Percentiles rank a stretch among this genome's conserved stretches.
Evolutionary conservation across 2,329 filamentous ascomycete species (phyloP).

Genomic region (Claviceps humidiphila): DNA sequence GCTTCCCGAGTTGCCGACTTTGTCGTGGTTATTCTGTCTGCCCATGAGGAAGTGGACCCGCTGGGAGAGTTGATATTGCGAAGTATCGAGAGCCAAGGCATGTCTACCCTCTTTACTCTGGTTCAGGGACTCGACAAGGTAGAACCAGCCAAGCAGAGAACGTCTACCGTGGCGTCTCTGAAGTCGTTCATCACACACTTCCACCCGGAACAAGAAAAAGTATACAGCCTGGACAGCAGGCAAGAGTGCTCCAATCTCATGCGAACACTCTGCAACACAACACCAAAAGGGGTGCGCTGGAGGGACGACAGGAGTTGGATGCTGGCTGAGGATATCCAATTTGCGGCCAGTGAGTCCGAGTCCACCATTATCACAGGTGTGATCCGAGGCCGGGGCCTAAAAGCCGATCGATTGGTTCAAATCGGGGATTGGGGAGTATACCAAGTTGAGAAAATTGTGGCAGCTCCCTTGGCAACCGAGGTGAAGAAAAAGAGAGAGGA

Average conservation of each 20-base stretch:
- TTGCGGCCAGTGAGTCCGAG: conserved; percentile 46
- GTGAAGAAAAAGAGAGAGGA: conserved; percentile 52
- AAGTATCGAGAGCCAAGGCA: conserved; percentile 82
- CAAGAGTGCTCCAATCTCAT: conserved; percentile 88
- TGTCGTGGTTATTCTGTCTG: conserved; percentile 73
- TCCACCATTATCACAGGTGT: conserved; percentile 69
- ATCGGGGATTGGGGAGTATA: conserved; percentile 90
- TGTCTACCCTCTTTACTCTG: conserved; percentile 80
- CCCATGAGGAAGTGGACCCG: conserved; percentile 70
- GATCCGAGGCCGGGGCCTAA: conserved; percentile 73
- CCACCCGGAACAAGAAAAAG: conserved; percentile 81
- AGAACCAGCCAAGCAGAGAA: conserved; percentile 65
- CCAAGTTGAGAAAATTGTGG: conserved; percentile 78
- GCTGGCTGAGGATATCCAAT: conserved; percentile 70
- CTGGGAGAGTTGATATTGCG: conserved; percentile 75
- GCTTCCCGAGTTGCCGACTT: conserved; percentile 84
- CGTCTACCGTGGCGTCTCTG: conserved; percentile 65
- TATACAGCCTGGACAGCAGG: conserved; percentile 75
- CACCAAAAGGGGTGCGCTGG: conserved; percentile 90
- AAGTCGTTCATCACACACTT: conserved; percentile 92
- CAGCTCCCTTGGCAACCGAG: conserved; percentile 49
- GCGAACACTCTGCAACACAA: conserved; percentile 79
- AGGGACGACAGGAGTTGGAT: conserved; percentile 93
- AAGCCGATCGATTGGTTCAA: conserved; percentile 80
- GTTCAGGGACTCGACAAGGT: conserved; percentile 69